Evolutionary conservation across 2,329 filamentous ascomycete species (phyloP), one percentile per base, ranked within the genome.

Genomic region (Paecilomyces niveus): DNA sequence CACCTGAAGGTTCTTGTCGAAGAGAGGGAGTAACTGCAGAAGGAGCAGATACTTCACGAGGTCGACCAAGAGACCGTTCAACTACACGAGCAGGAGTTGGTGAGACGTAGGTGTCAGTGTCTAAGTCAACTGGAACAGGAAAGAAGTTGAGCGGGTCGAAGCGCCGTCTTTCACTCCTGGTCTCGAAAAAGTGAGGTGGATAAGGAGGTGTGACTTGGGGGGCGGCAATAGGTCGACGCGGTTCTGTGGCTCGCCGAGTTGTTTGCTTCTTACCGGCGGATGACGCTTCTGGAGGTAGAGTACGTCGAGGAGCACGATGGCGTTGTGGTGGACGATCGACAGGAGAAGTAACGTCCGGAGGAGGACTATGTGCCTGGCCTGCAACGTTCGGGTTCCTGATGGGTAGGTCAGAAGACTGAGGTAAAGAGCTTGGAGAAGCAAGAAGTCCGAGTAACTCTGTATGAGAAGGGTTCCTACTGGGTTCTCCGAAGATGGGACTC

Each of bases 81-180:
- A 51, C 39, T 24, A 56, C 53, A 26, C 53, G 58, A 26, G 54
- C 9, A 21, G 60, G 58, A 18, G 54, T 10, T 21, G 60, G 24
- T 22, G 26, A 52, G 22, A 29, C 50, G 50, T 52, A 11, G 21
- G 15, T 52, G 3, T 52, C 15, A 15, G 10, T 13, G 22, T 49
- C 33, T 10, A n/a, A 6, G 8, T 53, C 39, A n/a, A 57, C 32
- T 39, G 39, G 55, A 53, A 59, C 55, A 2, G 62, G 63, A 29
- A 61, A 52, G 35, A 61, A 65, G 39, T 62, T 61, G 18, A 65
- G 56, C n/a, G 63, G 62, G 24, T 65, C 56, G 32, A 57, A 63
- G 31, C 33, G 53, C 21, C 50, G 39, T 39, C 53, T 57, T 32
- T 45, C 57, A 29, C 55, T 60, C 29, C 58, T 24, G 26, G 63